Percentiles rank a stretch among this genome's conserved stretches.
Evolutionary conservation across 2,329 filamentous ascomycete genomes (phyloP).

Genomic region (Fusarium goolgardi): DNA sequence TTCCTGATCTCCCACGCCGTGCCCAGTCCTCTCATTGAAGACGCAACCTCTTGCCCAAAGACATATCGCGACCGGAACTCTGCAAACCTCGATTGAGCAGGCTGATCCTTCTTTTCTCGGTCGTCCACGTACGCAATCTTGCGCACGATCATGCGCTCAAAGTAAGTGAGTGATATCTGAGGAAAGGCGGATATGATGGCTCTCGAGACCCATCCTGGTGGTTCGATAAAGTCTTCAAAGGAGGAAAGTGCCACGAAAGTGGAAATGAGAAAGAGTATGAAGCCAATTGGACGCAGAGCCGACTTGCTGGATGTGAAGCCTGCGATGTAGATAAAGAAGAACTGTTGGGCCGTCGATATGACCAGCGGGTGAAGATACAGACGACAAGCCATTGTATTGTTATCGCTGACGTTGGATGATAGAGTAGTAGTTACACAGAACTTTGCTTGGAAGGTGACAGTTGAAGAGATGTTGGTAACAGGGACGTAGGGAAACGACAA

Average conservation of each 20-base stretch:
- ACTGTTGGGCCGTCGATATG: conserved; percentile 37
- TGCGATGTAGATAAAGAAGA: conserved; percentile 42
- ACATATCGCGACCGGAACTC: conserved; percentile 30
- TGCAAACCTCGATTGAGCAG: not conserved
- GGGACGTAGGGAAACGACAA: too few species aligned
- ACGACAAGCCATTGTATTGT: conserved; percentile 34
- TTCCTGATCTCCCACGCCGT: conserved; percentile 41
- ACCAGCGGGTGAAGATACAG: conserved; percentile 35
- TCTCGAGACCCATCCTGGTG: conserved; percentile 39
- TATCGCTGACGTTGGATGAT: not conserved
- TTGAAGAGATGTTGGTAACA: not conserved
- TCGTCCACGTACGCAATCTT: conserved; percentile 29
- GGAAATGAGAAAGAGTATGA: conserved; percentile 33
- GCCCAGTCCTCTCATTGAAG: conserved; percentile 38
- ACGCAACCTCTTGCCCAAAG: conserved; percentile 39
- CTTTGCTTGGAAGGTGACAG: not conserved
- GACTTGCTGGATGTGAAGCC: conserved; percentile 35
- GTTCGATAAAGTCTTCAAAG: conserved; percentile 33
- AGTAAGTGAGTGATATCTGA: conserved; percentile 39
- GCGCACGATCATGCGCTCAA: conserved; percentile 41
- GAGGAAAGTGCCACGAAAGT: conserved; percentile 32
- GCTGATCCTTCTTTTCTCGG: conserved; percentile 6
- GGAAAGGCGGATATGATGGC: conserved; percentile 37
- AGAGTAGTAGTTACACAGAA: not conserved
- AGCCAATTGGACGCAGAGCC: conserved; percentile 34